These are phyloP conservation scores for Penicillium aurantiogriseum DNA, from an alignment of 2,329 filamentous ascomycete genomes.

Conservation along the genomic window DNA sequence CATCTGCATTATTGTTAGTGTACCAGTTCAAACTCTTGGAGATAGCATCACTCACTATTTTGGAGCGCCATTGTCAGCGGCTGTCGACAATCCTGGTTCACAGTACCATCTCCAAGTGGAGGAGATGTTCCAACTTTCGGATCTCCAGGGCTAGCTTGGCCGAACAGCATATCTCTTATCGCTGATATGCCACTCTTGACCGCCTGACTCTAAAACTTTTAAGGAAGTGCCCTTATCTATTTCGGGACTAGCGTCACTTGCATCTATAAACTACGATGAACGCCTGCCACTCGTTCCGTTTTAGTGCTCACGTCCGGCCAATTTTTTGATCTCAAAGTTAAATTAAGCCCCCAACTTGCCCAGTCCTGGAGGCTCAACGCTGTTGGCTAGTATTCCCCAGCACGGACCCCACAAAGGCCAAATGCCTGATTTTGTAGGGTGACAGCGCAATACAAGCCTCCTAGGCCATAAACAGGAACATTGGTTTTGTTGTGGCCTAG, in stretches of 20 bases:
- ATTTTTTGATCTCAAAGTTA: too few species aligned
- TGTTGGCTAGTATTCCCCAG: too few species aligned
- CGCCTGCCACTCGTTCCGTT: not conserved
- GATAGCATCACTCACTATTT: slow-evolving; percentile 25
- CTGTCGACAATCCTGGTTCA: slow-evolving; percentile 21
- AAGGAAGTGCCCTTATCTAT: not conserved
- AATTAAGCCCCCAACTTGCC: too few species aligned
- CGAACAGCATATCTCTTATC: slow-evolving; percentile 15
- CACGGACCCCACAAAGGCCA: too few species aligned
- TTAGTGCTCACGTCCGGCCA: too few species aligned
- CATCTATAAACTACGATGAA: not conserved
- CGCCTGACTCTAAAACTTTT: not conserved
- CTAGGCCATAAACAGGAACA: too few species aligned
- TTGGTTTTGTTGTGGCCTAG: too few species aligned
- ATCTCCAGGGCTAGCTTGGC: slow-evolving; percentile 17
- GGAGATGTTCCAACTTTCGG: slow-evolving; percentile 17
- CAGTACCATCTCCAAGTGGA: slow-evolving; percentile 24
- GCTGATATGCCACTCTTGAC: slow-evolving; percentile 5
- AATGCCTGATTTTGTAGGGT: too few species aligned
- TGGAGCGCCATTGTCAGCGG: slow-evolving; percentile 35
- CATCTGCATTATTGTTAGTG: slow-evolving; percentile 28
- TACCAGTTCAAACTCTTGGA: not conserved
- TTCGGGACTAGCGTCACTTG: not conserved
- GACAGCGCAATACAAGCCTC: too few species aligned
- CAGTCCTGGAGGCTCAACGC: too few species aligned